Base-by-base conservation (phyloP, 2,329 filamentous ascomycete species). In the Sordariomycetes sp. region DNA sequence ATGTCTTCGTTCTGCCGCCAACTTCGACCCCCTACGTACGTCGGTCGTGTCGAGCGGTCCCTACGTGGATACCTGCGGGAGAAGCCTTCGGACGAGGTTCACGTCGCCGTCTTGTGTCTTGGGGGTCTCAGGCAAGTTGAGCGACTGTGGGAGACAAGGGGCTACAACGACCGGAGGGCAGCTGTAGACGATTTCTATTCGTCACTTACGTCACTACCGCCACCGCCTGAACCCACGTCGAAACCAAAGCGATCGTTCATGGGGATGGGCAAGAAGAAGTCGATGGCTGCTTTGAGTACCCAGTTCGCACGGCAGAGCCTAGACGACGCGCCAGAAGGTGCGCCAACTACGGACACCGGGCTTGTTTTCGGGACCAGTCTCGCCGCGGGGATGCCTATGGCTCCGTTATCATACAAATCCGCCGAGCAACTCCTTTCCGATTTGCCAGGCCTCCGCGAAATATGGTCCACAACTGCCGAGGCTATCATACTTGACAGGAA, bases 121-220 rank as follows among this genome's bases (percentile, higher is more conserved):
- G 83, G 83, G 37, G 83, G 83, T 2, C 70, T 87, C 58, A 76
- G 83, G 10, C 81, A 86, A 64, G 82, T 85, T 1, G 80, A 86
- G 63, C 74, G 78, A 52, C 76, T 87, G 40, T 87, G 83, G 83
- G 82, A 86, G 65, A 82, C 83, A 46, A 85, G 85, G 64, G 82
- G 83, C 1, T 87, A 87, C 68, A 86, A 84, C 65, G 74, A 73
- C 56, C 75, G 83, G 35, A 76, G 82, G 59, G 74, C 74, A 22
- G 78, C 79, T 1, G 83, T 87, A 18, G 83, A 87, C 64, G 71
- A 65, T 5, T 87, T 82, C 82, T 84, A 80, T 65, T 74, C 75
- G 48, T 48, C 57, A 32, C 20, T 50, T 24, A n/a, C 51, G 24
- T n/a, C 35, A 20, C n/a, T 22, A 11, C 69, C 22, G 56, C 68